phyloP scores from a whole-genome alignment of 495 filamentous ascomycete species.

The Penicillium pulvis region DNA sequence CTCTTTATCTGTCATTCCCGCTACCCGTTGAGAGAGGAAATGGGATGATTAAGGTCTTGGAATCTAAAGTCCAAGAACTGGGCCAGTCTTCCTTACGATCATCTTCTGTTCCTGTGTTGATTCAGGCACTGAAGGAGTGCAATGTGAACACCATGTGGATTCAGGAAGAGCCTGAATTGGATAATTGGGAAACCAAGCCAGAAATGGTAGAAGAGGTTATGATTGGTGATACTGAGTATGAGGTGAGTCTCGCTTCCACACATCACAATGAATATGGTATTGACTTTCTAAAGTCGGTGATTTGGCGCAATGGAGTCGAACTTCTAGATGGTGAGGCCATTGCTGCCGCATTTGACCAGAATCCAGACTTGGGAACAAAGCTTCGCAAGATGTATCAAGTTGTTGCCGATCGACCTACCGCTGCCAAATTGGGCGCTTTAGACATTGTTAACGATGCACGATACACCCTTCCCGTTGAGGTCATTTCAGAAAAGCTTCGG shows the following conservation, averaged over 20 bases:
- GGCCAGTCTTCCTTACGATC: constrained; percentile 32
- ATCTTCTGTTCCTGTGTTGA: constrained; percentile 27
- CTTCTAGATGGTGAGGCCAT: constrained; percentile 31
- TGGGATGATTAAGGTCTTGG: constrained; percentile 30
- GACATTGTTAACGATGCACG: constrained; percentile 41
- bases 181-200: constrained; percentile 32
- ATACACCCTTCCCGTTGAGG: constrained; percentile 39
- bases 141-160: constrained; percentile 46
- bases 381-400: constrained; percentile 44
- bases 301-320: constrained; percentile 46
- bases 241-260: constrained; percentile 24
- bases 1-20: constrained; percentile 38
- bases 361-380: constrained; percentile 30
- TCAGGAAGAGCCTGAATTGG: constrained; percentile 37
- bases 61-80: constrained; percentile 33
- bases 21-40: constrained; percentile 34
- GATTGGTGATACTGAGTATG: constrained; percentile 45
- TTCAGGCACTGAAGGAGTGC: constrained; percentile 35
- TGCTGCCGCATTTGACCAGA: constrained; percentile 33
- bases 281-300: constrained; percentile 31
- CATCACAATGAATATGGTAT: background rate
- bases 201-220: constrained; percentile 43
- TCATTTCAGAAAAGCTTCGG: constrained; percentile 32
- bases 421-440: constrained; percentile 38
- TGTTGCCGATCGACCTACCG: constrained; percentile 37